Conservation (phyloP, 2,329 filamentous ascomycete species). For the Aureobasidium sp. region DNA sequence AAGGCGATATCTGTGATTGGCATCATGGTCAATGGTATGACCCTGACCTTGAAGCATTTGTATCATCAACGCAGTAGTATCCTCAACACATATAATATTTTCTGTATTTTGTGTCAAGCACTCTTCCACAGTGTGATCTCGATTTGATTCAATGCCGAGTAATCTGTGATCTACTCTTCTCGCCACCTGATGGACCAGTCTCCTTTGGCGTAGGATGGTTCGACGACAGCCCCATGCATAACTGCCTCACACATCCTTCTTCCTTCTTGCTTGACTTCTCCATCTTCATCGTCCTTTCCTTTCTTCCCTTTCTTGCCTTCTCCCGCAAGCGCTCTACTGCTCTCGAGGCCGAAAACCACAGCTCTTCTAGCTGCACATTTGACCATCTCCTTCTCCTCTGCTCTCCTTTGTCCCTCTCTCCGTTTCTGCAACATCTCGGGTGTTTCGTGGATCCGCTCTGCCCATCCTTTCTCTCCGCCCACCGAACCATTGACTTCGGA, state of each 20-base stretch:
- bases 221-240: conserved; percentile 52
- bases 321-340: conserved; percentile 19
- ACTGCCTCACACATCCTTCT: conserved; percentile 50
- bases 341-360: conserved; percentile 48
- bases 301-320: conserved; percentile 17
- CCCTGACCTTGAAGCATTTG: background rate
- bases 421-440: conserved; percentile 45
- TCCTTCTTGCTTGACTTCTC: conserved; percentile 19
- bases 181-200: conserved; percentile 54
- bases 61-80: background rate
- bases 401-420: conserved; percentile 41
- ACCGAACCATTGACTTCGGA: conserved; percentile 52
- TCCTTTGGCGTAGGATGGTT: conserved; percentile 55
- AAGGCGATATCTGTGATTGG: too few species aligned
- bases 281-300: conserved; percentile 20
- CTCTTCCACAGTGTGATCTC: too few species aligned
- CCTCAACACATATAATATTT: too few species aligned
- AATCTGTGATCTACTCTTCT: conserved; percentile 29
- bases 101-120: too few species aligned
- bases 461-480: conserved; percentile 48
- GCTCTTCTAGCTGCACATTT: conserved; percentile 55
- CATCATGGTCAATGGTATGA: too few species aligned
- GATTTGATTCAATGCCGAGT: too few species aligned
- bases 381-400: conserved; percentile 51
- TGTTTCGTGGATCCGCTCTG: conserved; percentile 47